Base-by-base conservation (phyloP, 2,329 filamentous ascomycete genomes). In the Pseudogymnoascus sp. region DNA sequence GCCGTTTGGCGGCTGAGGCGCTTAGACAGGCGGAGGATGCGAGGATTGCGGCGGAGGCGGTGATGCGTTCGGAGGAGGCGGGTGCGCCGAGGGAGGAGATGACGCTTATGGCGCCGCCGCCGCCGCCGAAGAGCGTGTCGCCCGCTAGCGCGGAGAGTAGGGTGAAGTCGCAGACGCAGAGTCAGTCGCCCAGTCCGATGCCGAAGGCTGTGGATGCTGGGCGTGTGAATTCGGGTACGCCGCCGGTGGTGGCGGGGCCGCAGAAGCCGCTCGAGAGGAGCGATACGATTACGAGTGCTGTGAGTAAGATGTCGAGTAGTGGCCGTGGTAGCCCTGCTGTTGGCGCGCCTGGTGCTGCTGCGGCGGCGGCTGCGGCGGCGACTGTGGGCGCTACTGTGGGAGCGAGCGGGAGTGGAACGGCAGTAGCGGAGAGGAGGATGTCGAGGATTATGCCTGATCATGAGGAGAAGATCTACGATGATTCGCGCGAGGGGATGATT, bases 391-490 rank as follows among this genome's bases (percentile, higher is more conserved):
- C 19, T 39, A 39, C 36, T 16, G 36, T 39, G 5, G n/a, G 14
- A 7, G n/a, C 36, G 16, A 84, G 72, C 8, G 30, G 8, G 30
- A 33, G 30, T 83, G 84, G 74, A 84, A 84, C 23, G 73, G 77
- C 8, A 72, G 73, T 68, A 70, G 75, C 61, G 68, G 71, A 12
- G 69, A 69, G 12, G 71, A 74, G 62, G 67, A 69, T 7, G 67
- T 70, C 60, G 30, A 52, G 45, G 45, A 63, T 6, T 11, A 66
- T 66, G 49, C 62, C 58, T 6, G 55, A 28, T n/a, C 58, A 36
- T 19, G 19, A 23, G 45, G n/a, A 60, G 25, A 22, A 45, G 25
- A 58, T 58, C 52, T 58, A 58, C n/a, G 52, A 58, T 22, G 33
- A 58, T 2, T 30, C 25, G 6, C n/a, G 52, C 2, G 52, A 58